phyloP scores from a whole-genome alignment of 306 rosid species.

The Cicer yamashitae region DNA sequence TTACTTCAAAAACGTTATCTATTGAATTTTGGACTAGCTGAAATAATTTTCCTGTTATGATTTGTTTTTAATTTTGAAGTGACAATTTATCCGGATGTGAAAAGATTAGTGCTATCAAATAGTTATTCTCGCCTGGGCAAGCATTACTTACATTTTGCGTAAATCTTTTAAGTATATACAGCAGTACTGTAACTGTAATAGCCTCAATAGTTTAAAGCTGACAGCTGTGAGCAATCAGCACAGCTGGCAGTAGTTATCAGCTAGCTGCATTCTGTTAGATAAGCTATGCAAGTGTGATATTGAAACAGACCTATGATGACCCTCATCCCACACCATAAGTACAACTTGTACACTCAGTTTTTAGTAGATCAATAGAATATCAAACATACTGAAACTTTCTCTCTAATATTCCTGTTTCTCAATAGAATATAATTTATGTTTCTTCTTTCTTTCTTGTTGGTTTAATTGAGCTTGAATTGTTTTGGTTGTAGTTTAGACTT shows the following conservation, averaged over 20 bases:
- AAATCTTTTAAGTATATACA: background rate
- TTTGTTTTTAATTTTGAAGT: constrained; percentile 7
- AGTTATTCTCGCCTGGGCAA: background rate
- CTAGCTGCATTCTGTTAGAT: constrained; percentile 6
- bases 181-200: constrained; percentile 11
- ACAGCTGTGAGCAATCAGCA: background rate
- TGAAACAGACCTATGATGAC: background rate
- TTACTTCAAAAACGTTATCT: constrained; percentile 5
- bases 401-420: constrained; percentile 8
- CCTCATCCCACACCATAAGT: background rate
- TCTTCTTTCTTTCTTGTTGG: constrained; percentile 36
- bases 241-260: constrained; percentile 1
- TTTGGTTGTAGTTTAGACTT: constrained; percentile 1
- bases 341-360: constrained; percentile 5
- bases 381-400: background rate
- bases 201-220: background rate
- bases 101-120: constrained; percentile 11
- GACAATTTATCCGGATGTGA: background rate
- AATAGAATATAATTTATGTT: constrained; percentile 4
- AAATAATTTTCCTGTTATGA: background rate
- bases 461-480: background rate
- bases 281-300: constrained; percentile 13
- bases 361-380: constrained; percentile 8
- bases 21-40: constrained; percentile 1
- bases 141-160: constrained; percentile 7